phyloP scores from a whole-genome alignment of 1,284 basidiomycete genomes.

The Heterobasidion occidentale region DNA sequence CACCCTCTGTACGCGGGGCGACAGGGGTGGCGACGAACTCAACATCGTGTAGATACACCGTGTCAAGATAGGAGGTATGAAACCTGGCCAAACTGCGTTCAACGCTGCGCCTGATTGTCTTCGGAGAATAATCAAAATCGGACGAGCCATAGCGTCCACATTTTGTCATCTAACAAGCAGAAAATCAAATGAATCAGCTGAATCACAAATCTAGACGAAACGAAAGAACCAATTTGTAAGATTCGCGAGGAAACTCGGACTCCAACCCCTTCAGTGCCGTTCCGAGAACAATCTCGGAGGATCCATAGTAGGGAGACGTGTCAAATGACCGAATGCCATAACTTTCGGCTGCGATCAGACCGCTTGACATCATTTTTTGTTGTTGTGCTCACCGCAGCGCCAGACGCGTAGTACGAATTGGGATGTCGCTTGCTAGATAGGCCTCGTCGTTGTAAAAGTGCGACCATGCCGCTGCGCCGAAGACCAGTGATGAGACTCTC shows the following conservation, averaged over 20 bases:
- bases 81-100: slow-evolving; percentile 67
- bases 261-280: slow-evolving; percentile 58
- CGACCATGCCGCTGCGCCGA: slow-evolving; percentile 71
- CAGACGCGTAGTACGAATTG: slow-evolving; percentile 69
- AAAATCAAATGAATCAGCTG: not conserved
- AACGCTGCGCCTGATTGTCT: slow-evolving; percentile 64
- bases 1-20: slow-evolving; percentile 41
- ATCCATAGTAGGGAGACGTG: slow-evolving; percentile 84
- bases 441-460: slow-evolving; percentile 64
- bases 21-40: slow-evolving; percentile 75
- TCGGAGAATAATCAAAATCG: slow-evolving; percentile 78
- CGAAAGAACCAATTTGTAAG: slow-evolving; percentile 63
- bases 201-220: not conserved
- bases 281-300: slow-evolving; percentile 86
- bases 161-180: slow-evolving; percentile 74
- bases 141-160: slow-evolving; percentile 77
- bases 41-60: slow-evolving; percentile 87
- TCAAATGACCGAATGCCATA: slow-evolving; percentile 92
- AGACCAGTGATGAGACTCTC: slow-evolving; percentile 43
- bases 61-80: slow-evolving; percentile 78
- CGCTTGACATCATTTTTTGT: not conserved
- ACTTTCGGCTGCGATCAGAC: slow-evolving; percentile 26
- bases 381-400: slow-evolving; percentile 57
- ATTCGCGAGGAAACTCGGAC: slow-evolving; percentile 69
- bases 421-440: slow-evolving; percentile 50